Evolutionary conservation across 2,329 filamentous ascomycete genomes (phyloP).

Genomic region (Ceratocystis alfenasii): DNA sequence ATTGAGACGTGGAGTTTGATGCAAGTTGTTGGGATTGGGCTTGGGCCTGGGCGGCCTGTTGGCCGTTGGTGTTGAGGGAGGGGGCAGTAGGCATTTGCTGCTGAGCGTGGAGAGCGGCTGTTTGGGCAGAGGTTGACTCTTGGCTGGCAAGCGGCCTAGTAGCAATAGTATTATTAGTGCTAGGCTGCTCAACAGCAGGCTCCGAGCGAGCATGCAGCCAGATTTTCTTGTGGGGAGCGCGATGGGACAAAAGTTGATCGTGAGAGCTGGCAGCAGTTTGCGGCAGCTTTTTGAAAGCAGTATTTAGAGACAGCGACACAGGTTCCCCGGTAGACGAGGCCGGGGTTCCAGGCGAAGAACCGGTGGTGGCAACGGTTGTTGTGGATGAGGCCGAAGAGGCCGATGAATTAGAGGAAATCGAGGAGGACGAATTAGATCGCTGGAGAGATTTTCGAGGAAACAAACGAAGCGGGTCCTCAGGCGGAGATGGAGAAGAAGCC

Average conservation of each 20-base stretch:
- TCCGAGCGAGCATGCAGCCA: constrained; percentile 15
- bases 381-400: constrained; percentile 45
- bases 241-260: neutral
- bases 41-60: constrained; percentile 27
- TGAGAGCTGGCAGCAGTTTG: neutral
- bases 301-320: constrained; percentile 17
- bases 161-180: neutral
- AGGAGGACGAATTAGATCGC: constrained; percentile 83
- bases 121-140: neutral
- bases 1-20: constrained; percentile 30
- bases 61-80: constrained; percentile 12
- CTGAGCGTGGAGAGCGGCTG: neutral
- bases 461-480: constrained; percentile 69
- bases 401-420: constrained; percentile 56
- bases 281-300: constrained; percentile 15
- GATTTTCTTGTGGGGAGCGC: constrained; percentile 14
- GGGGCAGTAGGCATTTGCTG: constrained; percentile 14
- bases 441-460: constrained; percentile 80
- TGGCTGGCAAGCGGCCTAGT: neutral
- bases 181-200: constrained; percentile 2
- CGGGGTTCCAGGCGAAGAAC: constrained; percentile 50
- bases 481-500: constrained; percentile 31
- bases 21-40: constrained; percentile 26
- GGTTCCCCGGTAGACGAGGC: constrained; percentile 34
- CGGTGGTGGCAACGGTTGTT: constrained; percentile 52